Conservation (phyloP, 2,329 filamentous ascomycete species). For the Sclerotinia borealis region DNA sequence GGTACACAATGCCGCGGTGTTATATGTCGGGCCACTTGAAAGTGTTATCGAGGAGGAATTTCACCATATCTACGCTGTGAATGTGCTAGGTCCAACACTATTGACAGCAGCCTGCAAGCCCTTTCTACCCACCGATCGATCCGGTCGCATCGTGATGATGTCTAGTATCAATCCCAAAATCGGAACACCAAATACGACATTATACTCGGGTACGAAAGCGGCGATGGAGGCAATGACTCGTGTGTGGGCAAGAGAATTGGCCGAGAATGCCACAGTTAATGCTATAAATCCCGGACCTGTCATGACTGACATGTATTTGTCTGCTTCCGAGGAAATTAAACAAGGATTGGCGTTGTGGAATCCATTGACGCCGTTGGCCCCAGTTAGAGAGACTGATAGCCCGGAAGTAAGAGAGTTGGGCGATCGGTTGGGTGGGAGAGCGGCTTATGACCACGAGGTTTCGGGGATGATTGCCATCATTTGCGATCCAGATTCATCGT, state of each 20-base stretch:
- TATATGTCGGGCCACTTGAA: conserved; percentile 56
- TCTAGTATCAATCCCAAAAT: conserved; percentile 50
- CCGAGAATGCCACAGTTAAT: conserved; percentile 4
- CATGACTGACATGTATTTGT: conserved; percentile 12
- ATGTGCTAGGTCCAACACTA: conserved; percentile 72
- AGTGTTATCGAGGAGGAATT: conserved; percentile 60
- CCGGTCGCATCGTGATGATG: conserved; percentile 55
- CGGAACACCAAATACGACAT: conserved; percentile 49
- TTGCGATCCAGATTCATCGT: conserved; percentile 8
- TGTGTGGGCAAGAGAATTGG: conserved; percentile 6
- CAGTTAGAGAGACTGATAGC: conserved; percentile 8
- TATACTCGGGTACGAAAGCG: conserved; percentile 59
- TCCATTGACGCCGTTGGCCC: conserved; percentile 30
- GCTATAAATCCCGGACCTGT: conserved; percentile 10
- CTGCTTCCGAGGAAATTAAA: conserved; percentile 51
- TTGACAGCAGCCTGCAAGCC: conserved; percentile 65
- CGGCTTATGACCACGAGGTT: conserved; percentile 14
- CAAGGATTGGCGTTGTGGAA: conserved; percentile 53
- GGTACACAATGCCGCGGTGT: conserved; percentile 74
- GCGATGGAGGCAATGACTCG: conserved; percentile 59
- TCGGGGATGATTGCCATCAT: conserved; percentile 11
- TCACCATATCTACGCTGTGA: conserved; percentile 64
- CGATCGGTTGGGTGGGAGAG: conserved; percentile 20
- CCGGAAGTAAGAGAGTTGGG: conserved; percentile 10
- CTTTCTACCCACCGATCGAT: conserved; percentile 61